Evolutionary conservation across 345 rosid genomes (phyloP).

Genomic region (Salix exigua): DNA sequence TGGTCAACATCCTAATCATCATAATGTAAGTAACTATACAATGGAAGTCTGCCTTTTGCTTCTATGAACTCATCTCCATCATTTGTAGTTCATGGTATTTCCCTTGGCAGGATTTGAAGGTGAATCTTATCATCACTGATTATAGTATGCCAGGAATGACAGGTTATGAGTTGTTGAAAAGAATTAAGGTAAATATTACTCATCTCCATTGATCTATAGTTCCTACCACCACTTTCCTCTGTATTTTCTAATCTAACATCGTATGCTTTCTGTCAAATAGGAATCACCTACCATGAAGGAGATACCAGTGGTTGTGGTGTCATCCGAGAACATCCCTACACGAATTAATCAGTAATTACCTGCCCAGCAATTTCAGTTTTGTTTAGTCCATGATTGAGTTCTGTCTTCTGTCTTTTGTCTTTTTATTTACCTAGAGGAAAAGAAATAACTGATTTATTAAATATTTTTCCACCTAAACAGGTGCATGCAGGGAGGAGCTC

Average conservation of each 20-base stretch:
- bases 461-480: constrained; percentile 6
- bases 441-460: neutral
- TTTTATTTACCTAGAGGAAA: too few species aligned
- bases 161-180: constrained; percentile 37
- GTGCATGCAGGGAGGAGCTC: constrained; percentile 26
- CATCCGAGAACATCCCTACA: constrained; percentile 28
- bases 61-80: neutral
- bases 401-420: neutral
- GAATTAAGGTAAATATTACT: constrained; percentile 23
- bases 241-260: neutral
- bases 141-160: constrained; percentile 47
- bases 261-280: neutral
- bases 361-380: neutral
- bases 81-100: neutral
- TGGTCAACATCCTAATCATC: constrained; percentile 3
- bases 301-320: constrained; percentile 30
- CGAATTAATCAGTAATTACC: constrained; percentile 19
- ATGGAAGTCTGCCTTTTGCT: neutral
- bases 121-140: constrained; percentile 39
- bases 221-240: neutral
- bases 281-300: constrained; percentile 29
- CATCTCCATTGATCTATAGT: neutral
- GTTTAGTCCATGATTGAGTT: neutral
- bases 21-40: neutral
- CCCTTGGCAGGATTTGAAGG: constrained; percentile 21